Evolutionary conservation across 192 early-diverging fungal genomes (phyloP).

Genomic region (Bifiguratus adelaidae): DNA sequence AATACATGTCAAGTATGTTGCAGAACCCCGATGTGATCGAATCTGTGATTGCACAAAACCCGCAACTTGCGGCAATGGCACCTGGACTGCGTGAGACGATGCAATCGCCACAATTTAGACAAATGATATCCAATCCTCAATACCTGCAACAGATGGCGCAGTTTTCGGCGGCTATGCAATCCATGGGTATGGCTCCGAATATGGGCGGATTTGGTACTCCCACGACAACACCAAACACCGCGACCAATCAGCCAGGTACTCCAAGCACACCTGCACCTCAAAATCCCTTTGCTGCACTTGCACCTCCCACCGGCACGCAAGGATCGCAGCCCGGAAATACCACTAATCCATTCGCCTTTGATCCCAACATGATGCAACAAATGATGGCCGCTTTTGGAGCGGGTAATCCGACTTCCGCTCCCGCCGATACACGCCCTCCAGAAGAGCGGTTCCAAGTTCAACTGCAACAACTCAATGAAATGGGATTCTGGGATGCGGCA

Average conservation of each 20-base stretch:
- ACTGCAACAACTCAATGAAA: conserved; percentile 82
- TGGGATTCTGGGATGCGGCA: conserved; percentile 88
- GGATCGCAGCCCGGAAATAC: too few relatives aligned
- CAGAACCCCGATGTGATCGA: conserved; percentile 83
- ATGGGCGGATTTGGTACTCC: conserved; percentile 6
- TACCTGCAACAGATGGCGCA: conserved; percentile 59
- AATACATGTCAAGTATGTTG: conserved; percentile 71
- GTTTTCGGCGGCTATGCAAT: conserved; percentile 39
- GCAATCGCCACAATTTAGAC: conserved; percentile 61
- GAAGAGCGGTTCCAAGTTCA: conserved; percentile 63
- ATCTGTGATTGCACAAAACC: conserved; percentile 73
- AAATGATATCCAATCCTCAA: conserved; percentile 83
- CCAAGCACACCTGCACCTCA: conserved; percentile 13
- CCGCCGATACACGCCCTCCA: conserved; percentile 28
- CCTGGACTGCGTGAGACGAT: conserved; percentile 84
- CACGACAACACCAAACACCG: conserved; percentile 9
- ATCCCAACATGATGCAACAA: conserved; percentile 33
- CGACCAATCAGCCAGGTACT: conserved; percentile 19
- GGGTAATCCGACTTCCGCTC: conserved; percentile 9
- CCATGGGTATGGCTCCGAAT: conserved; percentile 7
- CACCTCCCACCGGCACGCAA: too few relatives aligned
- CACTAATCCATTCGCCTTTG: conserved; percentile 12
- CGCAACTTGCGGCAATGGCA: conserved; percentile 67
- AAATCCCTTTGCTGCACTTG: conserved; percentile 41
- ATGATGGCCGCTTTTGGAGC: conserved; percentile 9